These are phyloP conservation scores for Physcia stellaris DNA, from an alignment of 495 filamentous ascomycete species.

Conservation along the genomic window DNA sequence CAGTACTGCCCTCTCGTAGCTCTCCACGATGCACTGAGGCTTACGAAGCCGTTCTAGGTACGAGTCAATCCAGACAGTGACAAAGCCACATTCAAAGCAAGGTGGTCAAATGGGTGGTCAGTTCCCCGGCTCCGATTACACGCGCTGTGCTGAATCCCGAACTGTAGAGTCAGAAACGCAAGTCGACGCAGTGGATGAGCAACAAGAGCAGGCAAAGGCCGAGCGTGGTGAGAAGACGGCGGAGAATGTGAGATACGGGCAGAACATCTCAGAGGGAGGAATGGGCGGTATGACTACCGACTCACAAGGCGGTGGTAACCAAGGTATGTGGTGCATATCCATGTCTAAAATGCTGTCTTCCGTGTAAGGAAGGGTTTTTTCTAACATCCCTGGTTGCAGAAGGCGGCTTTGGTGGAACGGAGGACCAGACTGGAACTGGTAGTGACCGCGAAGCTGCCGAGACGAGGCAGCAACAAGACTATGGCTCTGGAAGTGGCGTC, in stretches of 20 bases:
- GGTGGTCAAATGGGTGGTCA: constrained; percentile 47
- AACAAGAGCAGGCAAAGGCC: constrained; percentile 15
- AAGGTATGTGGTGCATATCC: constrained; percentile 7
- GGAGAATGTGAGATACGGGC: constrained; percentile 37
- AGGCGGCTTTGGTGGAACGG: constrained; percentile 18
- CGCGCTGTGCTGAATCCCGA: background rate
- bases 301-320: constrained; percentile 14
- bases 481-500: constrained; percentile 43
- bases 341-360: too few species aligned
- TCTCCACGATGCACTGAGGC: background rate
- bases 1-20: constrained; percentile 30
- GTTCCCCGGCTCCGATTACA: constrained; percentile 7
- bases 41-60: constrained; percentile 31
- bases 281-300: constrained; percentile 26
- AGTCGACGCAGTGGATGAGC: background rate
- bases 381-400: too few species aligned
- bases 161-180: constrained; percentile 3
- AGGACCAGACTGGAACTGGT: constrained; percentile 1
- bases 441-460: constrained; percentile 24
- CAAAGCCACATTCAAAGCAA: constrained; percentile 35
- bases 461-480: constrained; percentile 42
- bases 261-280: constrained; percentile 27
- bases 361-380: too few species aligned
- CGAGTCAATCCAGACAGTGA: constrained; percentile 40
- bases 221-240: constrained; percentile 27